Conservation (phyloP, 495 filamentous ascomycete species). For the Aspergillus avenaceus region DNA sequence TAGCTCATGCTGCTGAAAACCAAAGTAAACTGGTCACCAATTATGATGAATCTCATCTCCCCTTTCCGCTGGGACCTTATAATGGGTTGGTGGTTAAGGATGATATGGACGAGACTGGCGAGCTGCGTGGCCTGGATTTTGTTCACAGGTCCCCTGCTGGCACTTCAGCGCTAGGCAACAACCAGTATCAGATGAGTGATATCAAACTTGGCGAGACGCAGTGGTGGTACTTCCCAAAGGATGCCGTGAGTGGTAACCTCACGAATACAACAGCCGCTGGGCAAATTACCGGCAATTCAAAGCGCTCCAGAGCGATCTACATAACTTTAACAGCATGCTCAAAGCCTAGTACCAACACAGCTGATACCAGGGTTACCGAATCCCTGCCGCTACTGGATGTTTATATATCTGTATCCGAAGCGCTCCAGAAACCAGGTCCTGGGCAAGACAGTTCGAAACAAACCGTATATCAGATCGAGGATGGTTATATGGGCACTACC, state of each 20-base stretch:
- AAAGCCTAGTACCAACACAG: constrained; percentile 55
- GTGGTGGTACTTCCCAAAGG: constrained; percentile 51
- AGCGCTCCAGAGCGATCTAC: constrained; percentile 54
- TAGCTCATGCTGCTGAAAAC: constrained; percentile 54
- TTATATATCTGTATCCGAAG: constrained; percentile 65
- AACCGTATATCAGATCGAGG: constrained; percentile 38
- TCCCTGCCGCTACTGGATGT: constrained; percentile 68
- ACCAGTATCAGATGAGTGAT: constrained; percentile 51
- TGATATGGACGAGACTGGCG: constrained; percentile 25
- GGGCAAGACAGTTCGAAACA: constrained; percentile 37
- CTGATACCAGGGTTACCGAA: constrained; percentile 14
- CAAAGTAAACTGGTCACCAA: constrained; percentile 39
- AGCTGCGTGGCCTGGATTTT: constrained; percentile 53
- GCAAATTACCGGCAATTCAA: constrained; percentile 15
- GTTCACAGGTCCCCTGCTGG: constrained; percentile 54
- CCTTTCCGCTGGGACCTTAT: constrained; percentile 28
- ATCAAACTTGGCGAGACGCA: constrained; percentile 54
- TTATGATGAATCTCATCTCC: constrained; percentile 17
- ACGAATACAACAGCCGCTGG: constrained; percentile 13
- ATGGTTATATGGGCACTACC: constrained; percentile 52
- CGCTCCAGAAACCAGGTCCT: constrained; percentile 67
- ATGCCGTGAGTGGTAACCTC: constrained; percentile 23
- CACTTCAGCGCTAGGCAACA: constrained; percentile 55
- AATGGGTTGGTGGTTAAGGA: constrained; percentile 31
- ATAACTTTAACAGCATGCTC: constrained; percentile 78